Base-by-base conservation (phyloP, 345 rosid genomes). In the Eucalyptus caleyi region DNA sequence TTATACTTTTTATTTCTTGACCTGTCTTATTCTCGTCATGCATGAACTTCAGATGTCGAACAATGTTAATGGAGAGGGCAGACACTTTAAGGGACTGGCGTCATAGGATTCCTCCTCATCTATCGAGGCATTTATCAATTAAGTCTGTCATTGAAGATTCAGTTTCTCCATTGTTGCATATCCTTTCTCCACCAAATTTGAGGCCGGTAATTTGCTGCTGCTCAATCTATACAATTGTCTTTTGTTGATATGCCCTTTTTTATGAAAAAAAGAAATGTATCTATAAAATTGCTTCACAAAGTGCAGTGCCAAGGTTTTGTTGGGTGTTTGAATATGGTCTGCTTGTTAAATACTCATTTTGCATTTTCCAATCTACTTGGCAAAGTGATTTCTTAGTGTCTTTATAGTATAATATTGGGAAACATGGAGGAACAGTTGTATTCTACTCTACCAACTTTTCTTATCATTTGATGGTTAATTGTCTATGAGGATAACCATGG, bases 121-220 rank as follows among this genome's bases (percentile, higher is more conserved):
- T 98, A 91, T 95, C 96, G 59, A 95, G 99, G 92, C 99, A 98
- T 93, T 93, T 98, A 88, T 96, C 98, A 16, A 90, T 90, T 59
- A 94, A 93, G 90, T 93, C 97, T 54, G 93, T 95, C 67, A 95
- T 95, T 56, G 98, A 96, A 92, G 99, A 98, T 87, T 93, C 94
- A 72, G 90, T 96, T 89, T 96, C 99, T 91, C 94, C 93, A 21
- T 90, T 97, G 90, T 87, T 98, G 91, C 99, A 94, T 93, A 94
- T 98, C 89, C 92, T 97, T 87, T 95, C 99, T 87, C 99, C 98
- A 49, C 93, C 97, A 91, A 94, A 91, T 91, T 92, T 98, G 87
- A 96, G 96, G 91, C 98, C 97, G 93, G 99, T 97, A 94, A 91
- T 86, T 91, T 91, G 60, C 69, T 87, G 8, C 83, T 88, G 42